Evolutionary conservation across 2,329 filamentous ascomycete species (phyloP).

Genomic region (Stachybotrys elegans): DNA sequence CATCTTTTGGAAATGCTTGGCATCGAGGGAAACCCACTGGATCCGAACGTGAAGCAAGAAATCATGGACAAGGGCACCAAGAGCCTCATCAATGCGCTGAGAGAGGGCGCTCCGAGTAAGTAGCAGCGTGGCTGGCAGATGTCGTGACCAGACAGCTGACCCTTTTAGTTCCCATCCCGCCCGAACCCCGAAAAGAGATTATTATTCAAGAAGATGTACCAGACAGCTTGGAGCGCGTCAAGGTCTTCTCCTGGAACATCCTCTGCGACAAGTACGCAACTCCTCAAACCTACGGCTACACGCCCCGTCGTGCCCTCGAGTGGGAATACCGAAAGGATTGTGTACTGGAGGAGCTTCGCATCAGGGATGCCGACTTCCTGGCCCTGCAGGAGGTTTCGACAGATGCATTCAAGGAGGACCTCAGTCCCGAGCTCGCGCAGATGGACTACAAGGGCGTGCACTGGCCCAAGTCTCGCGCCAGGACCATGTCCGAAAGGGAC

Average conservation of each 20-base stretch:
- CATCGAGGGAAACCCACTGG: constrained; percentile 85
- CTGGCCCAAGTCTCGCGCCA: constrained; percentile 83
- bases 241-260: constrained; percentile 90
- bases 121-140: constrained; percentile 9
- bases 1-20: constrained; percentile 86
- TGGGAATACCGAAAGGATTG: constrained; percentile 85
- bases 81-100: constrained; percentile 74
- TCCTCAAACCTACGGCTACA: constrained; percentile 80
- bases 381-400: constrained; percentile 92
- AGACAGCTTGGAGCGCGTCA: constrained; percentile 63
- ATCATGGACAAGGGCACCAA: constrained; percentile 85
- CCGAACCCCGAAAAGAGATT: constrained; percentile 70
- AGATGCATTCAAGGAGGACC: constrained; percentile 87
- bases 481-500: constrained; percentile 87
- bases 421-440: constrained; percentile 79
- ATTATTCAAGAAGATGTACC: constrained; percentile 66
- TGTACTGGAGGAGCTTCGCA: constrained; percentile 77
- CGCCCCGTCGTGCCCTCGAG: constrained; percentile 70
- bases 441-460: constrained; percentile 92
- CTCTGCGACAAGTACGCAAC: constrained; percentile 93
- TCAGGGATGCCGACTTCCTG: constrained; percentile 79
- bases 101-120: constrained; percentile 81
- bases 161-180: constrained; percentile 66
- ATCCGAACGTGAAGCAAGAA: constrained; percentile 70
- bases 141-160: constrained; percentile 14